phyloP scores from a whole-genome alignment of 495 filamentous ascomycete species.

The Aspergillus leporis region DNA sequence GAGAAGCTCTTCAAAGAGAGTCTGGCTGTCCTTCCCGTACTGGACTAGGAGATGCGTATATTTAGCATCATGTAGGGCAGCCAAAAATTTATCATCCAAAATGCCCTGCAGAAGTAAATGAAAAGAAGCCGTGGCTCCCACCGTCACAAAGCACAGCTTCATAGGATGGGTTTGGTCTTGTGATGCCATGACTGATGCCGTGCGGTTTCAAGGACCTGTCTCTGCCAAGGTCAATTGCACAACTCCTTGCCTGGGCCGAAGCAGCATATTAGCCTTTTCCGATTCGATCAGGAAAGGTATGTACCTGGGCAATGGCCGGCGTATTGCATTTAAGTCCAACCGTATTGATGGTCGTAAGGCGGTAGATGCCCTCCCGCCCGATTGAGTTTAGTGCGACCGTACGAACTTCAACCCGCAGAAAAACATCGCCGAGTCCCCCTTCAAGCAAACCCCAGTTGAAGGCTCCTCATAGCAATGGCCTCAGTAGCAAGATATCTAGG shows the following conservation, averaged over 20 bases:
- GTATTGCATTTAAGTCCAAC: not conserved
- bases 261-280: slow-evolving; percentile 5
- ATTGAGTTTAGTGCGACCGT: slow-evolving; percentile 24
- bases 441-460: slow-evolving; percentile 11
- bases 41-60: slow-evolving; percentile 75
- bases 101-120: slow-evolving; percentile 64
- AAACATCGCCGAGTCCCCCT: slow-evolving; percentile 23
- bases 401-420: slow-evolving; percentile 19
- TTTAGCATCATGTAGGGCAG: slow-evolving; percentile 47
- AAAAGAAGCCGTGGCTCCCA: slow-evolving; percentile 90
- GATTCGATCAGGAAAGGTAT: not conserved
- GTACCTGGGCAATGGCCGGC: not conserved
- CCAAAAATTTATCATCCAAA: slow-evolving; percentile 61
- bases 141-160: slow-evolving; percentile 75
- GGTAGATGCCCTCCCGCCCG: slow-evolving; percentile 11
- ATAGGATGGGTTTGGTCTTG: slow-evolving; percentile 13
- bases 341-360: slow-evolving; percentile 1
- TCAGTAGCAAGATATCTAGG: slow-evolving; percentile 40
- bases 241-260: slow-evolving; percentile 1
- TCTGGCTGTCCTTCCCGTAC: slow-evolving; percentile 64
- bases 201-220: not conserved
- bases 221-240: not conserved
- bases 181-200: slow-evolving; percentile 7
- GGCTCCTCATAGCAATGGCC: slow-evolving; percentile 38
- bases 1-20: slow-evolving; percentile 43